Evolutionary conservation across 352 stramenopile genomes (phyloP).

Genomic region (Globisporangium heterothallicum): DNA sequence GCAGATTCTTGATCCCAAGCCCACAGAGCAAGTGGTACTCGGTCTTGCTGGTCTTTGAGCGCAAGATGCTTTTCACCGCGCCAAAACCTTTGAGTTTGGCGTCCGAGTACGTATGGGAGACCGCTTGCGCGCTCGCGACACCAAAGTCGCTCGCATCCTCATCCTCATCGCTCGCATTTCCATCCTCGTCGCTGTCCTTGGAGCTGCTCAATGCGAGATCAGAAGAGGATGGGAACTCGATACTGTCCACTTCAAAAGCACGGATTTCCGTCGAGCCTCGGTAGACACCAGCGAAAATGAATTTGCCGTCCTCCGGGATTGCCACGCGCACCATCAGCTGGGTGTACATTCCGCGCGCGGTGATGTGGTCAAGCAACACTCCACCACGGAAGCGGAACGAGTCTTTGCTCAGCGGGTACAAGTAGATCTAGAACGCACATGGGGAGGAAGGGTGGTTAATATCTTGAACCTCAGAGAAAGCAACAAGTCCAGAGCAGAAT

Average conservation of each 20-base stretch:
- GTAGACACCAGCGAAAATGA: conserved; percentile 85
- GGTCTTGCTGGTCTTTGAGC: conserved; percentile 30
- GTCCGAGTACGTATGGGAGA: conserved; percentile 72
- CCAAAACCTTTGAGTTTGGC: conserved; percentile 84
- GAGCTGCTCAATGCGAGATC: conserved; percentile 8
- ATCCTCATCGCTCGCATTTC: conserved; percentile 28
- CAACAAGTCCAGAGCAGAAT: background rate
- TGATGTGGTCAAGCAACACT: conserved; percentile 78
- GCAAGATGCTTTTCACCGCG: conserved; percentile 58
- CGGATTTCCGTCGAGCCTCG: conserved; percentile 83
- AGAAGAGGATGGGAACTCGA: conserved; percentile 42
- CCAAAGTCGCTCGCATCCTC: conserved; percentile 32
- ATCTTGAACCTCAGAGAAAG: background rate
- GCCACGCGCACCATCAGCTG: conserved; percentile 76
- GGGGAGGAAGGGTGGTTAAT: background rate
- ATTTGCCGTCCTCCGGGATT: conserved; percentile 70
- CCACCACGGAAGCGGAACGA: conserved; percentile 59
- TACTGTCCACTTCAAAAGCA: conserved; percentile 77
- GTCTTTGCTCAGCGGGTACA: conserved; percentile 65
- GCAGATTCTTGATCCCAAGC: conserved; percentile 84
- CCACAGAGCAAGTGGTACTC: conserved; percentile 81
- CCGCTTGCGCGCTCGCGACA: conserved; percentile 37
- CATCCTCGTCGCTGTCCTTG: conserved; percentile 17
- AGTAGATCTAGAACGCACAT: conserved; percentile 36
- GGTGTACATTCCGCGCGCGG: conserved; percentile 75